phyloP scores from a whole-genome alignment of 257 asterid species.

The Misopates orontium region DNA sequence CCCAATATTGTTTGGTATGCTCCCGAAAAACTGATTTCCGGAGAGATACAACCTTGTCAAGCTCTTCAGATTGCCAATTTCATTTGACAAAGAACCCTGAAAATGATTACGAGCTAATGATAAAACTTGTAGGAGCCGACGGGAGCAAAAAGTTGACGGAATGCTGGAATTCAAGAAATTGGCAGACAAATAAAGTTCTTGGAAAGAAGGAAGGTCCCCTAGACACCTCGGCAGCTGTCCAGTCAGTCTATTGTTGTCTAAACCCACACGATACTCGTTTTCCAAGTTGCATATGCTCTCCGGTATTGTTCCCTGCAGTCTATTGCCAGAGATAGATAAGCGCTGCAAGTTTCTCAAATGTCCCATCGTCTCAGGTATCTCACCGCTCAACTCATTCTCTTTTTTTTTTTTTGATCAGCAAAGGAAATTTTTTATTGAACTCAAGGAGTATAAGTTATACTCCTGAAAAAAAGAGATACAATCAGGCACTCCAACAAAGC shows the following conservation, averaged over 20 bases:
- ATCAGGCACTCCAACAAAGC: no score
- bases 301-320: conserved; percentile 22
- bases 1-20: conserved; percentile 25
- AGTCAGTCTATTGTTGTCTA: conserved; percentile 12
- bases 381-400: conserved; percentile 17
- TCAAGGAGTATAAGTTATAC: no score
- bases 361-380: conserved; percentile 22
- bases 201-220: conserved; percentile 19
- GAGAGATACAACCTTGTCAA: conserved; percentile 1
- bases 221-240: conserved; percentile 25
- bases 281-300: conserved; percentile 18
- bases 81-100: conserved; percentile 25
- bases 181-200: conserved; percentile 17
- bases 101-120: conserved; percentile 19
- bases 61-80: conserved; percentile 15
- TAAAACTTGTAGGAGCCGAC: neutral
- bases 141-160: conserved; percentile 27
- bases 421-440: no score
- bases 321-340: neutral
- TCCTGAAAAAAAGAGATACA: no score
- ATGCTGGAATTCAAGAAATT: conserved; percentile 18
- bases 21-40: conserved; percentile 26
- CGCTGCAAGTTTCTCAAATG: conserved; percentile 16
- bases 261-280: neutral
- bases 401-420: no score